Base-by-base conservation (phyloP, 768 basidiomycete species). In the Ramaria sp. region DNA sequence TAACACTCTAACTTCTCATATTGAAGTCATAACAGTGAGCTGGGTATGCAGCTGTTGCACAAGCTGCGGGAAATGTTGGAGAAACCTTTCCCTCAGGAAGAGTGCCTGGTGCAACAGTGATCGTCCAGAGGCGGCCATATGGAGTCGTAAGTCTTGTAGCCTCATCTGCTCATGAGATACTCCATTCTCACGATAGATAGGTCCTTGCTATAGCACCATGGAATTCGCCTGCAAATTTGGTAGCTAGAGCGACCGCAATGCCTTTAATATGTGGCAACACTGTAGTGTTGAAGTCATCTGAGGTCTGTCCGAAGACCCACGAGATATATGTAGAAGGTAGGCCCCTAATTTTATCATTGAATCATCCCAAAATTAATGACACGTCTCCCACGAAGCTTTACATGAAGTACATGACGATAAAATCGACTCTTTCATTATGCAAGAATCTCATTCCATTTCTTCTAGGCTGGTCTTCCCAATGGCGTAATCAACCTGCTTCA, bases 401-500 rank as follows among this genome's bases (percentile, higher is more conserved):
- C 68, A 76, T 13, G 77, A 81, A 60, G 70, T 69, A 10, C 27
- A 5, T 27, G 2, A 5, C 27, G 2, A 27, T 27, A n/a, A n/a
- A n/a, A n/a, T 5, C 27, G 27, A 27, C 27, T 27, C 27, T 19
- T 49, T 6, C 48, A 30, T 49, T 3, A 11, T 24, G 19, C 54
- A 13, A n/a, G 19, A 10, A 4, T 31, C 39, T 55, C 17, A 41
- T 27, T 13, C 20, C 45, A 15, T 24, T 2, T 7, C 9, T 10
- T 13, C 17, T 22, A 75, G 64, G 83, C 83, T 0, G 83, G 84
- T 1, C 65, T 87, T 1, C 84, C 84, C 4, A 65, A 69, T 15
- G 82, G 82, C 6, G 82, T 81, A 7, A 61, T 85, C 6, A 82
- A 84, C 61, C 76, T 75, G 62, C 61, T 84, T 15, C 73, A 77